A percentile compares a stretch with the other conserved stretches of the same genome.
These are phyloP conservation scores for Trichosporon faecale DNA, from an alignment of 1,284 basidiomycete species.

Conservation along the genomic window DNA sequence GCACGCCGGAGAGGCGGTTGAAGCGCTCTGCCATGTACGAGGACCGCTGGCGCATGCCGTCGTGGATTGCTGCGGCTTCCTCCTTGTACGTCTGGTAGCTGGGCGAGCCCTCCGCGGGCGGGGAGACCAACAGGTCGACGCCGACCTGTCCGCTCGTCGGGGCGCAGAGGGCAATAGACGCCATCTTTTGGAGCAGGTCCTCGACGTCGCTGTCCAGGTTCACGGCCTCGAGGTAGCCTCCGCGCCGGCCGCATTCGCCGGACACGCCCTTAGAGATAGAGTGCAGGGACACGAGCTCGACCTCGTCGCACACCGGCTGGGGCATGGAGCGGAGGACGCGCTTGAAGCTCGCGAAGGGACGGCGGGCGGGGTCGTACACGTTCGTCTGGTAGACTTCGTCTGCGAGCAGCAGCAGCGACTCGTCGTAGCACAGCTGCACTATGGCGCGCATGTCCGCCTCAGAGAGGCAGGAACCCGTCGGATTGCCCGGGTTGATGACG, in stretches of 20 bases:
- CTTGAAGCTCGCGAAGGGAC: constrained; percentile 84
- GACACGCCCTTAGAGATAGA: constrained; percentile 86
- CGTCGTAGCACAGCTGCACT: constrained; percentile 70
- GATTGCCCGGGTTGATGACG: constrained; percentile 91
- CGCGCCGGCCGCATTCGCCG: constrained; percentile 87
- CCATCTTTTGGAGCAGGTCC: constrained; percentile 86
- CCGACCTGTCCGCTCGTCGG: constrained; percentile 73
- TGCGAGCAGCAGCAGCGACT: constrained; percentile 78
- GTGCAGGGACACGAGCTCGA: constrained; percentile 85
- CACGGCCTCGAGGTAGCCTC: constrained; percentile 83
- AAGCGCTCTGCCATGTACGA: constrained; percentile 67
- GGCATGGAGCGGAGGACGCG: constrained; percentile 66
- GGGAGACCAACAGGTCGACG: constrained; percentile 79
- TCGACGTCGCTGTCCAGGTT: constrained; percentile 71
- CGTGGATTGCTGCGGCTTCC: constrained; percentile 72
- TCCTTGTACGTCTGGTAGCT: constrained; percentile 70
- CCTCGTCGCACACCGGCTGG: constrained; percentile 42
- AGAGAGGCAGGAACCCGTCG: constrained; percentile 78
- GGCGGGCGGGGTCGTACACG: constrained; percentile 62
- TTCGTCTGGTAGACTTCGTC: constrained; percentile 92
- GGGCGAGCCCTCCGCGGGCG: constrained; percentile 67
- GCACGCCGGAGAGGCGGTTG: constrained; percentile 70
- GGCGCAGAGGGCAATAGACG: constrained; percentile 76
- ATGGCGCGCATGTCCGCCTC: constrained; percentile 66
- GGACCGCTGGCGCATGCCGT: constrained; percentile 65